These are phyloP conservation scores for Nasturtium officinale DNA, from an alignment of 345 rosid species.

Conservation along the genomic window DNA sequence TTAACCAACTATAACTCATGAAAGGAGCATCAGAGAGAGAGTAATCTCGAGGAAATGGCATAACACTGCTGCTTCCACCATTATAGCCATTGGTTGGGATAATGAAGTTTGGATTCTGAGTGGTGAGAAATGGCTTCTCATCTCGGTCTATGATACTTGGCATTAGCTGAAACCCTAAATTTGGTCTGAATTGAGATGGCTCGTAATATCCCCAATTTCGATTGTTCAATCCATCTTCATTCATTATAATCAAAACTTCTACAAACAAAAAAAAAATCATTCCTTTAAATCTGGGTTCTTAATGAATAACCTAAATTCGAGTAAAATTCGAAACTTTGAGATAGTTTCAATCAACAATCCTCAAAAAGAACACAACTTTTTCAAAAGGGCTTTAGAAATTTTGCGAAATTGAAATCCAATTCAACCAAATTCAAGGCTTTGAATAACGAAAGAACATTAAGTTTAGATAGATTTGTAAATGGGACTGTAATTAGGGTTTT, in stretches of 20 bases:
- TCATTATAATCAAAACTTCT: constrained; percentile 56
- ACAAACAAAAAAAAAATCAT: constrained; percentile 23
- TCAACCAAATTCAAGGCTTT: neutral
- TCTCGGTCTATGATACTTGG: constrained; percentile 61
- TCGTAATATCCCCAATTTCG: constrained; percentile 92
- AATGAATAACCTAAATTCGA: neutral
- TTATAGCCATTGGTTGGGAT: constrained; percentile 9
- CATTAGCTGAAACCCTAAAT: constrained; percentile 77
- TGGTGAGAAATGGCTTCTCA: constrained; percentile 62
- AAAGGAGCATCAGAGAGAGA: constrained; percentile 56
- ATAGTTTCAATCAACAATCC: no score
- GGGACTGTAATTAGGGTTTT: constrained; percentile 29
- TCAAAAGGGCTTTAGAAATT: neutral
- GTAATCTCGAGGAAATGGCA: constrained; percentile 62
- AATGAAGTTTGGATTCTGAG: constrained; percentile 60
- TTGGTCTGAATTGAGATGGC: constrained; percentile 67
- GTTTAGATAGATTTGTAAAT: neutral
- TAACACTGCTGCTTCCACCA: constrained; percentile 50
- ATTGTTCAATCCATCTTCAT: constrained; percentile 66
- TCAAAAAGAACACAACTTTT: neutral
- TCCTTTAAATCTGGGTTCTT: constrained; percentile 13
- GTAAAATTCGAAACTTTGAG: neutral
- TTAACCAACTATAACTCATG: constrained; percentile 74
- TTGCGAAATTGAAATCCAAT: neutral
- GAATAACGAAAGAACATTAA: neutral